Evolutionary conservation across 2,329 filamentous ascomycete species (phyloP).

Genomic region (Didymella glomerata): DNA sequence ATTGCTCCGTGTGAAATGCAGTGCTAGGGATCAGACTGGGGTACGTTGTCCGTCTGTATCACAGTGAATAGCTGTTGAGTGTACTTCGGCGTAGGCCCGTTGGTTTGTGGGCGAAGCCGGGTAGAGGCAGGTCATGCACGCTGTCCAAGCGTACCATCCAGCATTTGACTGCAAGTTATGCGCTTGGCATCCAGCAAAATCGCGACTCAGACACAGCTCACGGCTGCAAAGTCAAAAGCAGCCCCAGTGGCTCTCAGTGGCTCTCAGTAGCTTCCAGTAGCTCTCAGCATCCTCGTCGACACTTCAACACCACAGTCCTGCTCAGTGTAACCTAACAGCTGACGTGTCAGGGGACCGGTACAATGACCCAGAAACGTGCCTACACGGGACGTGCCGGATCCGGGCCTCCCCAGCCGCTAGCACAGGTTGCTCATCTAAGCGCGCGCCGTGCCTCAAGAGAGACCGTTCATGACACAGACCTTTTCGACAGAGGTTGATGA

Average conservation of each 20-base stretch:
- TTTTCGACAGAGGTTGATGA: constrained; percentile 15
- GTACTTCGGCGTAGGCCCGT: no score
- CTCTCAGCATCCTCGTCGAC: not conserved
- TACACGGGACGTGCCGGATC: constrained; percentile 17
- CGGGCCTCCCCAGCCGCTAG: constrained; percentile 19
- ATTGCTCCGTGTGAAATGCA: no score
- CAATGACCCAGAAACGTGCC: not conserved
- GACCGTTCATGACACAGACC: constrained; percentile 18
- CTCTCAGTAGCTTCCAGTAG: no score
- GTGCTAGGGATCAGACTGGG: no score
- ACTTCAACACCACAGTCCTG: not conserved
- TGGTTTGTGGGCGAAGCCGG: no score
- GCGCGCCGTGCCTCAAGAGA: constrained; percentile 16
- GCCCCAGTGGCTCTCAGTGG: not conserved
- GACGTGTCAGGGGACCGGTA: constrained; percentile 14
- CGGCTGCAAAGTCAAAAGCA: not conserved
- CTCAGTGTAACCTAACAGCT: constrained; percentile 11
- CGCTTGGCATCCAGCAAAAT: not conserved
- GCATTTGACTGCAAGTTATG: not conserved
- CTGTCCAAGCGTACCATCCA: not conserved
- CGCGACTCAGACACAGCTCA: not conserved
- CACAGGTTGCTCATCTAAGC: constrained; percentile 23
- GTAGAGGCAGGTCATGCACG: not conserved
- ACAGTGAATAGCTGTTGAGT: no score
- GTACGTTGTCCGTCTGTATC: no score